phyloP scores from a whole-genome alignment of 1,284 basidiomycete genomes.

The Trichosporon sp. region DNA sequence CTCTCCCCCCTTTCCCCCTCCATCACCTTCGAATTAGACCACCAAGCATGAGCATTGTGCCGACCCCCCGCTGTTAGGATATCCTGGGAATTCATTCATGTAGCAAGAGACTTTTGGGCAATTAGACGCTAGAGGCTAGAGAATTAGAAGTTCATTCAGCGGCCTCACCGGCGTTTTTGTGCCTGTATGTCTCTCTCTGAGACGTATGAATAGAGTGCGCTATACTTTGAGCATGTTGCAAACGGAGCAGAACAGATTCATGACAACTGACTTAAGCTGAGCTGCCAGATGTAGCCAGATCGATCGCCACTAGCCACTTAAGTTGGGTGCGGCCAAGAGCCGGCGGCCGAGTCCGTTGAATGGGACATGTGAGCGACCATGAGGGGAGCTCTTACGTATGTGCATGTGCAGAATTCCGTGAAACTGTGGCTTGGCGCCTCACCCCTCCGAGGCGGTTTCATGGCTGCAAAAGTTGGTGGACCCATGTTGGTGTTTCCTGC shows the following conservation, averaged over 20 bases:
- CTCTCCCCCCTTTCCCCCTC: not conserved
- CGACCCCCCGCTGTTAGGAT: conserved; percentile 21
- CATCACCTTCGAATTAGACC: not conserved
- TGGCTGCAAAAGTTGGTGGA: too few species aligned
- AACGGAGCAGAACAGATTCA: not conserved
- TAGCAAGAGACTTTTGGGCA: conserved; percentile 13
- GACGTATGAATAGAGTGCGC: conserved; percentile 22
- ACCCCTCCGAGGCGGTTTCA: too few species aligned
- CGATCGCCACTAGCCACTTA: too few species aligned
- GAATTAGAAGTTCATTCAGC: conserved; percentile 12
- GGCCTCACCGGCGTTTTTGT: conserved; percentile 21
- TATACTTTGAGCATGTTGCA: not conserved
- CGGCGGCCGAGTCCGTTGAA: too few species aligned
- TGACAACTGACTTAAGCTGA: not conserved
- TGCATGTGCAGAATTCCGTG: too few species aligned
- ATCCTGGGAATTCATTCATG: conserved; percentile 8
- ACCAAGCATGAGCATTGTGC: conserved; percentile 16
- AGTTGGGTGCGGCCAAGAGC: too few species aligned
- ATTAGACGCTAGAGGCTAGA: conserved; percentile 24
- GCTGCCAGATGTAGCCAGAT: too few species aligned
- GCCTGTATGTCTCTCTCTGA: conserved; percentile 11
- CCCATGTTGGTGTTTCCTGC: too few species aligned
- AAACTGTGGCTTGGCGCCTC: too few species aligned
- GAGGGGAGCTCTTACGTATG: too few species aligned
- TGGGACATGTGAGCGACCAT: too few species aligned